phyloP scores from a whole-genome alignment of 2,329 filamentous ascomycete genomes.

The Didymosphaeria variabile region DNA sequence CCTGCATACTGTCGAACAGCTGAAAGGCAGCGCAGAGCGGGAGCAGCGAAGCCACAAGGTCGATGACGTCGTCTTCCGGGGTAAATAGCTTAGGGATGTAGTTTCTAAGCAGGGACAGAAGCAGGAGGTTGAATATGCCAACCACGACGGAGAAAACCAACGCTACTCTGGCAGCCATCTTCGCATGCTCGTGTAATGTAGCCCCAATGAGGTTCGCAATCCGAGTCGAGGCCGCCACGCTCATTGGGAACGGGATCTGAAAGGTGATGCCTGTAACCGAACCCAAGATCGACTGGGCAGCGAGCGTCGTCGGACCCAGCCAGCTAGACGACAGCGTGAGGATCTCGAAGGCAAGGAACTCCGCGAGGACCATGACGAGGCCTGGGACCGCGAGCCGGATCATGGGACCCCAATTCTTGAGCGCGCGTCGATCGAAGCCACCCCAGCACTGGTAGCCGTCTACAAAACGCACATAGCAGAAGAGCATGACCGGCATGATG shows the following conservation, averaged over 20 bases:
- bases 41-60: constrained; percentile 72
- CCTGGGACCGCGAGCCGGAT: constrained; percentile 86
- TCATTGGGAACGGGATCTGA: constrained; percentile 91
- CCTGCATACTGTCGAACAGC: constrained; percentile 82
- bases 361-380: constrained; percentile 92
- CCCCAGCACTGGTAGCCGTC: constrained; percentile 82
- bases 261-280: constrained; percentile 83
- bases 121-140: constrained; percentile 78
- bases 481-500: constrained; percentile 75
- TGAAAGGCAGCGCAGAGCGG: constrained; percentile 90
- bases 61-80: constrained; percentile 70
- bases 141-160: constrained; percentile 73
- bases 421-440: constrained; percentile 74
- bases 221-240: constrained; percentile 86
- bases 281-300: constrained; percentile 85
- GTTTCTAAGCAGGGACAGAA: constrained; percentile 74
- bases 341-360: constrained; percentile 93
- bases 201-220: constrained; percentile 94
- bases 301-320: constrained; percentile 80
- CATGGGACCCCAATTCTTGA: constrained; percentile 84
- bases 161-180: constrained; percentile 79
- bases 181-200: constrained; percentile 80
- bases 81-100: constrained; percentile 81
- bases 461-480: constrained; percentile 76
- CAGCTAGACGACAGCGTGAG: constrained; percentile 83